Conservation (phyloP, 331 rosid genomes). For the Quercus tomentella region DNA sequence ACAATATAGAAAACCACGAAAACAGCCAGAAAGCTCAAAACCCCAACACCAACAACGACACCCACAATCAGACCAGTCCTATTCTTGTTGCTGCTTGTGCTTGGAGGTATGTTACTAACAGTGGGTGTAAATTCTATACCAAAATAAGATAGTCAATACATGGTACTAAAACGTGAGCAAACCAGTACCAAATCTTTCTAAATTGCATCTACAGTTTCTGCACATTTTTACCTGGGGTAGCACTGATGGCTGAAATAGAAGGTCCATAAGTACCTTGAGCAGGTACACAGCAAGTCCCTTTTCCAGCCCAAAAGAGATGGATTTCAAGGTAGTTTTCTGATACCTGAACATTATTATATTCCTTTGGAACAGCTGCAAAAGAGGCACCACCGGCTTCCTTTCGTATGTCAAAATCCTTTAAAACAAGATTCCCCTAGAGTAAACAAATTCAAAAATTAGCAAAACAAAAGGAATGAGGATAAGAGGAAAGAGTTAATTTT, state of each 20-base stretch:
- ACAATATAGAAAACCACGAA: conserved; percentile 18
- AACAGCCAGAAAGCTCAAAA: conserved; percentile 29
- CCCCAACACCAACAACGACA: conserved; percentile 38
- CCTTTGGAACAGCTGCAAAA: no score
- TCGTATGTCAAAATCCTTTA: conserved; percentile 56
- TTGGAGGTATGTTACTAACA: conserved; percentile 34
- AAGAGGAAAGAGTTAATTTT: background rate
- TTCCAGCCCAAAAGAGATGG: no score
- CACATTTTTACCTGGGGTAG: no score
- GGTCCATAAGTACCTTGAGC: no score
- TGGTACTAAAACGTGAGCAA: no score
- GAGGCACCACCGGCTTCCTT: background rate
- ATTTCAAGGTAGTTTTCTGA: no score
- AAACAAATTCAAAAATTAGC: background rate
- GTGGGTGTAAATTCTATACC: conserved; percentile 55
- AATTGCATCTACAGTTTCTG: no score
- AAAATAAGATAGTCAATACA: background rate
- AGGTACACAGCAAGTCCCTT: no score
- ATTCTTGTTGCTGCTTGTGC: conserved; percentile 7
- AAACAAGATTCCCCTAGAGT: conserved; percentile 50
- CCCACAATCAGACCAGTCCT: conserved; percentile 52
- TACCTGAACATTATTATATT: no score
- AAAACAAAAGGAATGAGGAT: background rate
- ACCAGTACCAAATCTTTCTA: no score
- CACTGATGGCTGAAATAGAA: no score